Base-by-base conservation (phyloP, 768 basidiomycete species). In the Tulasnella calospora region DNA sequence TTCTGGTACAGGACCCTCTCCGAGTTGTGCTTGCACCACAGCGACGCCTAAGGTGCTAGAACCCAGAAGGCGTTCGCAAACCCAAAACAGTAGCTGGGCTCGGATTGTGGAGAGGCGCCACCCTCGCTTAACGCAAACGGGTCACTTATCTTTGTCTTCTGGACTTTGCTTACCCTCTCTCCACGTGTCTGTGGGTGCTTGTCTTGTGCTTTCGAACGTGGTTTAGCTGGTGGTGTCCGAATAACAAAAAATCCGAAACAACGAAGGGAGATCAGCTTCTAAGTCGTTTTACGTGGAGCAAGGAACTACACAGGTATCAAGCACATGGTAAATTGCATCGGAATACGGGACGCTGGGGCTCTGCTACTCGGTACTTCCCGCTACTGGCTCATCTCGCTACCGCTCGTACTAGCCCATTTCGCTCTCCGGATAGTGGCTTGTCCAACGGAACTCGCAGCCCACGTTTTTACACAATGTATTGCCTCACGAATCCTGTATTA, bases 401-500 rank as follows among this genome's bases (percentile, higher is more conserved):
- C 27, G 61, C 61, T 44, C 41, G n/a, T 15, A 67, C 61, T 67
- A 67, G 21, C n/a, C 61, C 61, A 15, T 67, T 33, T 33, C 33
- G 61, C n/a, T 30, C 61, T 67, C 61, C 61, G 61, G 61, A 67
- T 67, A 67, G 61, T 67, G 61, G 61, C 61, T 67, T 67, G 13
- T 27, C 61, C n/a, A 67, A 4, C 27, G 21, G 33, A 30, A n/a
- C 9, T 27, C 61, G 2, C n/a, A 27, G 15, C 12, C 33, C 61
- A 67, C n/a, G 61, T 67, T 67, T 61, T 33, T 67, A 30, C 61
- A 9, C 33, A n/a, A 67, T 13, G 2, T 5, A 67, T 67, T 30
- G 27, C n/a, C 61, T 21, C 61, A 27, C 13, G 61, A 30, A 15
- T 13, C 12, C 61, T n/a, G 27, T n/a, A 17, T 67, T 67, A 67